Conservation (phyloP, 495 filamentous ascomycete species). For the Aspergillus indologenus region DNA sequence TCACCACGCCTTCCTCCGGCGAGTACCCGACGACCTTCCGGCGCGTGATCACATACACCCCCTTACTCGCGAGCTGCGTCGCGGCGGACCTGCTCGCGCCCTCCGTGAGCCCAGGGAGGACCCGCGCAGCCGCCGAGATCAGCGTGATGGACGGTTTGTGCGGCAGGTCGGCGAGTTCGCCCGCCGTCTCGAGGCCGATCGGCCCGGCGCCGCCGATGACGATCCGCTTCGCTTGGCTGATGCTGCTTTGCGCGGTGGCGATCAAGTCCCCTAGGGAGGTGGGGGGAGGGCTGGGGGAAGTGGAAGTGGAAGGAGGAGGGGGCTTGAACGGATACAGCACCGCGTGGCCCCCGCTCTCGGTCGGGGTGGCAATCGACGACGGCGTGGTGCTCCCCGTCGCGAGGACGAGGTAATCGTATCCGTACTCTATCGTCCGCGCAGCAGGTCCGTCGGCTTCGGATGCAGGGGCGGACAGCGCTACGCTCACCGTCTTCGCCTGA, state of each 20-base stretch:
- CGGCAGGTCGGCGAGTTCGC: conserved; percentile 53
- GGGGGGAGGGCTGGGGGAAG: too few species aligned
- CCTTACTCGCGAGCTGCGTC: conserved; percentile 24
- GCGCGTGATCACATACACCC: conserved; percentile 15
- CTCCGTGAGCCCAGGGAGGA: conserved; percentile 33
- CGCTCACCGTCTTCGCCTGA: conserved; percentile 38
- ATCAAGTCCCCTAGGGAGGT: conserved; percentile 37
- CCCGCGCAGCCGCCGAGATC: conserved; percentile 33
- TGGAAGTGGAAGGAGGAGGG: not conserved
- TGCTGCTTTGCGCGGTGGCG: conserved; percentile 40
- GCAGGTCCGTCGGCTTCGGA: too few species aligned
- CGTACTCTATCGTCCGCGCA: conserved; percentile 30
- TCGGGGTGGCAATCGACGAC: conserved; percentile 32
- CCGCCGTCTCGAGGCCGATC: conserved; percentile 62
- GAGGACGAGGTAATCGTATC: conserved; percentile 56
- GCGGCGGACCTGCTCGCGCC: conserved; percentile 25
- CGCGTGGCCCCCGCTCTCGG: conserved; percentile 35
- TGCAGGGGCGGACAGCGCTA: conserved; percentile 11
- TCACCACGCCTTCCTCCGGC: conserved; percentile 27
- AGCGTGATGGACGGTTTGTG: conserved; percentile 44
- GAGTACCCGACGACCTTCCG: conserved; percentile 25
- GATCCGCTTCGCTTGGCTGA: conserved; percentile 55
- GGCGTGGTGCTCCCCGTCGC: conserved; percentile 49
- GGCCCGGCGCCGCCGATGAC: conserved; percentile 66
- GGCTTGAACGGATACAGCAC: conserved; percentile 48